A percentile compares a stretch with the other conserved stretches of the same genome.
Conservation (phyloP, 1,284 basidiomycete species). For the Pseudozyma thailandica region DNA sequence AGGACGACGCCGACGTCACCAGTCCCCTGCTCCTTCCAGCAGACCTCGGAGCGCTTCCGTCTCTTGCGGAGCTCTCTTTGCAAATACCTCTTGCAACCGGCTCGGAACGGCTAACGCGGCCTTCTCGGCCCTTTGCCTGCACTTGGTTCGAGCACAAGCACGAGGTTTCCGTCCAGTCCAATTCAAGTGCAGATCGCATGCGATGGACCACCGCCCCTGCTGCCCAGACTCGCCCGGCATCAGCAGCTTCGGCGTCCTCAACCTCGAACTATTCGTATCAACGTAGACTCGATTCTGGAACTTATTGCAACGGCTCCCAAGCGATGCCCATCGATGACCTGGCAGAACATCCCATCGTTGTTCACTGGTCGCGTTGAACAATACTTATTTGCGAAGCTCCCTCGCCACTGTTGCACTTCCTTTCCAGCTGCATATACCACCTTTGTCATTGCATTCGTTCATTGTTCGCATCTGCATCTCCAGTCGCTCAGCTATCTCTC, state of each 20-base stretch:
- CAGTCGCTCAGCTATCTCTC: conserved; percentile 1
- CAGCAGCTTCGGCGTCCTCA: conserved; percentile 10
- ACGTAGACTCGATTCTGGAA: conserved; percentile 2
- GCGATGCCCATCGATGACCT: conserved; percentile 1
- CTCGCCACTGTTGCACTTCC: background rate
- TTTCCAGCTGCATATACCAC: background rate
- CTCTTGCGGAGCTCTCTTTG: conserved; percentile 31
- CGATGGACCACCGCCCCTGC: conserved; percentile 31
- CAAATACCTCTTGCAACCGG: conserved; percentile 19
- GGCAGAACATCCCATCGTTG: conserved; percentile 24
- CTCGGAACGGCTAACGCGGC: background rate
- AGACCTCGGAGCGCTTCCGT: conserved; percentile 22
- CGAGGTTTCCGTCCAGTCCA: background rate
- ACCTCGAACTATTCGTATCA: background rate
- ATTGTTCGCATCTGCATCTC: conserved; percentile 8
- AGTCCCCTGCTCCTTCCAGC: conserved; percentile 31
- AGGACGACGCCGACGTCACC: conserved; percentile 26
- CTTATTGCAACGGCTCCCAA: conserved; percentile 6
- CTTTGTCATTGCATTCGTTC: background rate
- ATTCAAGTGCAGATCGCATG: conserved; percentile 24
- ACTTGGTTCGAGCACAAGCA: conserved; percentile 28
- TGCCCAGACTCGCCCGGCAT: background rate
- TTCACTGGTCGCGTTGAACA: conserved; percentile 37
- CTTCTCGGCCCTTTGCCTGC: conserved; percentile 11
- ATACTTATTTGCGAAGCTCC: background rate